phyloP scores from a whole-genome alignment of 768 basidiomycete genomes.

The Jaapia argillacea region DNA sequence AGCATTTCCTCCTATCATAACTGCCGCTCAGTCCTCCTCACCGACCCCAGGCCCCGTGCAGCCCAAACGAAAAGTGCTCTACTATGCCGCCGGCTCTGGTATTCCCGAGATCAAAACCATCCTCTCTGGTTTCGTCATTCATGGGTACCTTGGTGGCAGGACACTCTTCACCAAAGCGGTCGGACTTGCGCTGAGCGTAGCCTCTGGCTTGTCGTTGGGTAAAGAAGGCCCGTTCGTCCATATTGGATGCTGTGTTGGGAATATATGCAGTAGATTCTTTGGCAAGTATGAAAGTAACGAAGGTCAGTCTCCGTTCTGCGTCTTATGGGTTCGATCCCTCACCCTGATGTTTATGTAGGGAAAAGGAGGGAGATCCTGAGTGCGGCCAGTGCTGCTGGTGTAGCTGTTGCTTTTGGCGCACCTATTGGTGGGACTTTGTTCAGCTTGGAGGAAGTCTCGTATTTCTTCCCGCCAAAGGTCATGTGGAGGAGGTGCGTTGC shows the following conservation, averaged over 20 bases:
- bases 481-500: slow-evolving; percentile 82
- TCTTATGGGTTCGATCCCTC: slow-evolving; percentile 5
- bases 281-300: slow-evolving; percentile 93
- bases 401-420: slow-evolving; percentile 94
- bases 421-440: slow-evolving; percentile 92
- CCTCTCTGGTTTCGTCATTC: slow-evolving; percentile 92
- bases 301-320: slow-evolving; percentile 42
- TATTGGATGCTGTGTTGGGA: slow-evolving; percentile 87
- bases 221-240: slow-evolving; percentile 83
- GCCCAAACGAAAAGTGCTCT: neutral
- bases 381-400: slow-evolving; percentile 94
- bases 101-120: slow-evolving; percentile 97
- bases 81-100: slow-evolving; percentile 77
- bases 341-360: slow-evolving; percentile 28
- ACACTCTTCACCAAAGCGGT: slow-evolving; percentile 86
- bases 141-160: slow-evolving; percentile 89
- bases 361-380: slow-evolving; percentile 93
- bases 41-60: slow-evolving; percentile 2
- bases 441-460: slow-evolving; percentile 91
- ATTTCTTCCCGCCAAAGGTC: slow-evolving; percentile 94
- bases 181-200: slow-evolving; percentile 84
- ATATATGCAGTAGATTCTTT: slow-evolving; percentile 82
- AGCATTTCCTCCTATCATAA: slow-evolving; percentile 4
- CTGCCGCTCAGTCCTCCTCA: slow-evolving; percentile 14
- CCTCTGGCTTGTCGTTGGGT: slow-evolving; percentile 79